phyloP scores from a whole-genome alignment of 177 flowering plant genomes.

The Vitis hybrid region DNA sequence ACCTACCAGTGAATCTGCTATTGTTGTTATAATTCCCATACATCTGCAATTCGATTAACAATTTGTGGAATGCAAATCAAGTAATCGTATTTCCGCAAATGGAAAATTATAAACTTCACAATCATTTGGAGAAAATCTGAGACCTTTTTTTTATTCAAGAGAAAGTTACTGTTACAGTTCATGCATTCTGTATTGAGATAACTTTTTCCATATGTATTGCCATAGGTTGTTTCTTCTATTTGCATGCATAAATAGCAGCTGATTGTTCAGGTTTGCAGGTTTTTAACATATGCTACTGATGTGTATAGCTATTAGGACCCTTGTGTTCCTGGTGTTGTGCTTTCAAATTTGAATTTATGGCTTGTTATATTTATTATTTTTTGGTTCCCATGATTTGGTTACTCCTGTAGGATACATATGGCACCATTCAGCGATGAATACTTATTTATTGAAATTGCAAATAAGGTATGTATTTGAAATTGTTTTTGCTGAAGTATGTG shows the following conservation, averaged over 20 bases:
- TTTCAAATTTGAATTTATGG: neutral
- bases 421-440: slow-evolving; percentile 99
- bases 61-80: neutral
- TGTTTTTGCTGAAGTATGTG: neutral
- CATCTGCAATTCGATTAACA: neutral
- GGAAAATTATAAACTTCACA: neutral
- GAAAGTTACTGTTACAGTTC: neutral
- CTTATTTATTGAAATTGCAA: slow-evolving; percentile 88
- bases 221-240: neutral
- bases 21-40: neutral
- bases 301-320: neutral
- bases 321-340: neutral
- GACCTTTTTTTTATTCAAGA: neutral
- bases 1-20: neutral
- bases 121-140: neutral
- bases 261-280: neutral
- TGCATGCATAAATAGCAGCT: neutral
- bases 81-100: neutral
- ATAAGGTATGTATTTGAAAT: slow-evolving; percentile 57
- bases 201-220: neutral
- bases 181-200: neutral
- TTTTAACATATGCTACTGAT: neutral
- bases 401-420: slow-evolving; percentile 81
- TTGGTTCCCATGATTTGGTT: slow-evolving; percentile 10
- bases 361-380: neutral